Evolutionary conservation across 768 basidiomycete species (phyloP), one percentile per base, ranked within the genome.

Genomic region (Gloeopeniophorella convolvens): DNA sequence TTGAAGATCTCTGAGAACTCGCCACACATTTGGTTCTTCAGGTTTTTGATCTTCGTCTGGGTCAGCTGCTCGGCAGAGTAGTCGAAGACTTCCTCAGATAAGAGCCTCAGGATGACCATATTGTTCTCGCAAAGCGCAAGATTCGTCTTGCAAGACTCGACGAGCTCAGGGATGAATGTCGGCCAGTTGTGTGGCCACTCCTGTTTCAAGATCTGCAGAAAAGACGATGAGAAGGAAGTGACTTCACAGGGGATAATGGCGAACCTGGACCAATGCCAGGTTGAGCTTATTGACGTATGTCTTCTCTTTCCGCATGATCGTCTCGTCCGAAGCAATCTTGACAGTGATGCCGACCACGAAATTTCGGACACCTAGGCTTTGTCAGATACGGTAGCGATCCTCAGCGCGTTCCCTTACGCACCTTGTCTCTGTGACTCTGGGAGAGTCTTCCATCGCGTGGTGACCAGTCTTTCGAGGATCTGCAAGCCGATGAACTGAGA

Each of bases 121-220:
- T 99, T 99, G 77, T 99, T 99, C 72, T 99, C 96, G 77, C 96
- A 98, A 26, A 98, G 79, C 2, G 89, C 84, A 33, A 97, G 80
- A 65, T 93, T 97, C 35, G 90, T 91, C 68, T 95, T 95, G 36
- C 95, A 98, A 7, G 95, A 96, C 59, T 93, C 86, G 51, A 98
- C 93, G 39, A 98, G 88, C 68, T 98, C 94, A 10, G 89, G 83
- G 61, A 97, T 96, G 73, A 97, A 98, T 18, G 79, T 89, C 27
- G 95, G 94, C 96, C 96, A 99, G 63, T 96, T 93, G 66, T 96
- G 90, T 21, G 95, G 95, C 96, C 96, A 99, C 66, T 97, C 96
- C 73, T 98, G 96, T 70, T 98, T 99, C 57, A 99, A 73, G 54
- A 99, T 96, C 93, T 99, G 62, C 16, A 24, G 11, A 34, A 32